These are phyloP conservation scores for Akebia trifoliata DNA, from an alignment of 164 flowering plant species.

Conservation along the genomic window DNA sequence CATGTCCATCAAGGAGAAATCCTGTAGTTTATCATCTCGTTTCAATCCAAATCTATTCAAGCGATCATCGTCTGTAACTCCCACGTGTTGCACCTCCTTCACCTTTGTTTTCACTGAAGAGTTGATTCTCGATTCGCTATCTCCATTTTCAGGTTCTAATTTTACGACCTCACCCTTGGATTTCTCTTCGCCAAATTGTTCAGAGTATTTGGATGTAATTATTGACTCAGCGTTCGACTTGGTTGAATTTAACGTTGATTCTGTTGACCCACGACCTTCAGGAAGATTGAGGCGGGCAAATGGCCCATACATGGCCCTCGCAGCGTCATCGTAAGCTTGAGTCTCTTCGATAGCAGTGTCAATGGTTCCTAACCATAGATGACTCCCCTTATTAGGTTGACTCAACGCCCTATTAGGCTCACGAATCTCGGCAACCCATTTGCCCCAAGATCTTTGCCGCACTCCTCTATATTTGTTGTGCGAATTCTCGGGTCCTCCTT, in stretches of 20 bases:
- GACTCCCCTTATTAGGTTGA: too few relatives aligned
- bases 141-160: slow-evolving; percentile 4
- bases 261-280: neutral
- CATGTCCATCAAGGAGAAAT: slow-evolving; percentile 34
- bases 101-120: slow-evolving; percentile 12
- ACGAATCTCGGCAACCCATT: slow-evolving; percentile 36
- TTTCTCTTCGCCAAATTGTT: slow-evolving; percentile 17
- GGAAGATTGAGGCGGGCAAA: slow-evolving; percentile 46
- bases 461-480: slow-evolving; percentile 29
- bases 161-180: neutral
- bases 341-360: slow-evolving; percentile 50
- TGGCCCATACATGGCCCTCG: slow-evolving; percentile 46
- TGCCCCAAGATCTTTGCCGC: slow-evolving; percentile 35
- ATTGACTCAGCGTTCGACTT: neutral
- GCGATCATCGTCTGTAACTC: neutral
- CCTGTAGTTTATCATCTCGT: slow-evolving; percentile 3
- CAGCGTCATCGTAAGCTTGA: slow-evolving; percentile 58
- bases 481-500: slow-evolving; percentile 35
- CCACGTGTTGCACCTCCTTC: slow-evolving; percentile 1
- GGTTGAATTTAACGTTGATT: neutral
- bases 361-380: slow-evolving; percentile 45
- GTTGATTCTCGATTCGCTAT: slow-evolving; percentile 1
- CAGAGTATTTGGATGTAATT: slow-evolving; percentile 13
- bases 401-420: slow-evolving; percentile 25
- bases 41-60: neutral